A percentile compares a stretch with the other conserved stretches of the same genome.
Evolutionary conservation across 495 filamentous ascomycete species (phyloP).

Genomic region (Penicillium nucicola): DNA sequence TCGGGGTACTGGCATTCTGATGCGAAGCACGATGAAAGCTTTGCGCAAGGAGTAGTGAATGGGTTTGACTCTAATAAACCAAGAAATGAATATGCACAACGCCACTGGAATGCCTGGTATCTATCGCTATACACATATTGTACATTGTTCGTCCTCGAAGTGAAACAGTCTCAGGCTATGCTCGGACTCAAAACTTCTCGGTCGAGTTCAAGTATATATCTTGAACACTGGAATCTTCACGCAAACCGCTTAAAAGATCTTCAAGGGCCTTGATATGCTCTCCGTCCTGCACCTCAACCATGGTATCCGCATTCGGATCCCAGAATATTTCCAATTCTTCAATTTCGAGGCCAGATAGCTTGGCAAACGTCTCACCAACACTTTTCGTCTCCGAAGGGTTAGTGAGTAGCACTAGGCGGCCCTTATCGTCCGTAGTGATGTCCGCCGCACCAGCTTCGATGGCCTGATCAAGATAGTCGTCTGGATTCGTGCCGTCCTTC

Average conservation of each 20-base stretch:
- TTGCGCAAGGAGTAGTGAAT: conserved; percentile 48
- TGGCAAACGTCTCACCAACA: conserved; percentile 59
- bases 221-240: conserved; percentile 62
- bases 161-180: not conserved
- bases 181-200: conserved; percentile 31
- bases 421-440: conserved; percentile 66
- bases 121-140: conserved; percentile 16
- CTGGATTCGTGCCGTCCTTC: conserved; percentile 57
- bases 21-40: conserved; percentile 83
- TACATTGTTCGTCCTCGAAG: conserved; percentile 11
- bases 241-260: conserved; percentile 34
- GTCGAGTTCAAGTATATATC: conserved; percentile 64
- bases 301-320: conserved; percentile 77
- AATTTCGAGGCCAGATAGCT: conserved; percentile 58
- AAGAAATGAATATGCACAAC: conserved; percentile 2
- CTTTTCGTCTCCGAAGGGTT: conserved; percentile 65
- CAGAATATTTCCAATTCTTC: conserved; percentile 76
- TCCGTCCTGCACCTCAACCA: conserved; percentile 53
- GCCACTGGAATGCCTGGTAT: conserved; percentile 18
- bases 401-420: conserved; percentile 69
- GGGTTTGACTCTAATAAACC: too few species aligned
- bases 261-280: conserved; percentile 53
- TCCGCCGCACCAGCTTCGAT: conserved; percentile 86
- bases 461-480: conserved; percentile 76
- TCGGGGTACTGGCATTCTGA: conserved; percentile 64